These are phyloP conservation scores for Glebionis coronaria DNA, from an alignment of 129 eudicot genomes.

Conservation along the genomic window DNA sequence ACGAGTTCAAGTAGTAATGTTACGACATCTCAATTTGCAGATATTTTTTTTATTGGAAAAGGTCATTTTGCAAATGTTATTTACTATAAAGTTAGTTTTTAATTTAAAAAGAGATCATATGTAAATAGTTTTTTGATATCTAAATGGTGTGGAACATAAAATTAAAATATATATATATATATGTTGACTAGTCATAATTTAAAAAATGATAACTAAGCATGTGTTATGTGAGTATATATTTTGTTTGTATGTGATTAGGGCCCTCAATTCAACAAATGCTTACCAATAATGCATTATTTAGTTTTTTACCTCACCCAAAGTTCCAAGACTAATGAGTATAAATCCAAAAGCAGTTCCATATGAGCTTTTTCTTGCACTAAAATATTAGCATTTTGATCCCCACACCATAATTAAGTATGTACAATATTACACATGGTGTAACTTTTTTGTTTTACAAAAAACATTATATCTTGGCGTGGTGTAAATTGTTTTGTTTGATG, in stretches of 20 bases:
- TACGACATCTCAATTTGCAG: too few species aligned
- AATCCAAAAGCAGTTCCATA: conserved; percentile 11
- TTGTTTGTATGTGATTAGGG: conserved; percentile 10
- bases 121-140: too few species aligned
- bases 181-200: neutral
- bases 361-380: neutral
- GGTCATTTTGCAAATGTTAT: too few species aligned
- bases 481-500: neutral
- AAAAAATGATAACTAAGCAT: neutral
- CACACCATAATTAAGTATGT: neutral
- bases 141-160: too few species aligned
- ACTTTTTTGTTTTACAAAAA: neutral
- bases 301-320: neutral
- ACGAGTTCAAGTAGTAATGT: too few species aligned
- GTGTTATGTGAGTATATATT: neutral
- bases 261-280: conserved; percentile 27
- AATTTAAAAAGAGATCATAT: too few species aligned
- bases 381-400: neutral
- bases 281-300: conserved; percentile 20
- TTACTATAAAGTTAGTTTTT: too few species aligned
- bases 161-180: too few species aligned
- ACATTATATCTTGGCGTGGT: neutral
- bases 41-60: too few species aligned
- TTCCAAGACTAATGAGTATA: conserved; percentile 9
- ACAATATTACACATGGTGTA: neutral